These are phyloP conservation scores for Fraxinus angustifolia DNA, from an alignment of 305 asterid species.

Conservation along the genomic window DNA sequence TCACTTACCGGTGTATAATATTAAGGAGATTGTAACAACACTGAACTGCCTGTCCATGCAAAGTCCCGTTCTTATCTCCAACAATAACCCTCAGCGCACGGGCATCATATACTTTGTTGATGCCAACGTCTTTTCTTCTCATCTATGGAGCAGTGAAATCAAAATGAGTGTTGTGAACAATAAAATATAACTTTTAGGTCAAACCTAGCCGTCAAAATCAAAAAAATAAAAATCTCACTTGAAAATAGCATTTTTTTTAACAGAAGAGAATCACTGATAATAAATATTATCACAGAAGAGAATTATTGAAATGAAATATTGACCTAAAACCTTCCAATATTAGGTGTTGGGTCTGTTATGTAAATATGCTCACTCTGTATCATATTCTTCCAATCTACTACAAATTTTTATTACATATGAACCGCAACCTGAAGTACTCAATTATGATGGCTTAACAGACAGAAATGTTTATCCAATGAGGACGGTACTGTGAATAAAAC, in stretches of 20 bases:
- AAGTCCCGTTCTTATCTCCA: conserved; percentile 87
- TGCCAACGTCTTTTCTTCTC: conserved; percentile 83
- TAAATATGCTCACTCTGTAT: conserved; percentile 6
- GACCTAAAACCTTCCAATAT: background rate
- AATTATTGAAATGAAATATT: conserved; percentile 2
- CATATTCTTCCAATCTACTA: conserved; percentile 14
- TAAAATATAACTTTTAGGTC: background rate
- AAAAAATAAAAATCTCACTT: conserved; percentile 17
- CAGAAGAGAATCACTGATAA: conserved; percentile 18
- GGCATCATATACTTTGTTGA: conserved; percentile 79
- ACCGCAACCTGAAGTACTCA: conserved; percentile 3
- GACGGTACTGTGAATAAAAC: background rate
- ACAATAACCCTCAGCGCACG: conserved; percentile 92
- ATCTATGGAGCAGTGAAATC: conserved; percentile 46
- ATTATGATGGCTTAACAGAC: background rate
- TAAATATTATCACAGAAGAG: conserved; percentile 1
- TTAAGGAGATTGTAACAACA: conserved; percentile 90
- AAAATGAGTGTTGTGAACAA: conserved; percentile 15
- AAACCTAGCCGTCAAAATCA: conserved; percentile 20
- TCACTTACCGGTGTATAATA: conserved; percentile 71
- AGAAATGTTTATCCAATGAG: background rate
- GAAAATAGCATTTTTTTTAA: conserved; percentile 11
- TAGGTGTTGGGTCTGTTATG: background rate
- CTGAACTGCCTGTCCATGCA: conserved; percentile 93
- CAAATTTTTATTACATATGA: conserved; percentile 21